Base-by-base conservation (phyloP, 208 protist genomes). In the Crithidia expoeki region DNA sequence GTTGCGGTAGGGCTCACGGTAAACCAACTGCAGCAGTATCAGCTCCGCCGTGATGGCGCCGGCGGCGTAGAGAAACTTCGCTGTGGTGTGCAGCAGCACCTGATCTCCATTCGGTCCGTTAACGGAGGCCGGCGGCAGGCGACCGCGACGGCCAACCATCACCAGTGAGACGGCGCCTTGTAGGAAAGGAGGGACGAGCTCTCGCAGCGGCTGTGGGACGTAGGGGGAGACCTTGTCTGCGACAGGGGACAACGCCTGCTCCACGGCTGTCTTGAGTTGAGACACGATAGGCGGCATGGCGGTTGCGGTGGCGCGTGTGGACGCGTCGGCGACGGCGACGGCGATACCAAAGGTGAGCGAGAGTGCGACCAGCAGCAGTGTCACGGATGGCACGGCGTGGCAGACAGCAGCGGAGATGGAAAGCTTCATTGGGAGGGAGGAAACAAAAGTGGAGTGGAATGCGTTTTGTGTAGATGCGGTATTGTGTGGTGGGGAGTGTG, bases 31-130 rank as follows among this genome's bases (percentile, higher is more conserved):
- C 9, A 94, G 49, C n/a, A 94, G 72, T 38, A 55, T 23, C 53
- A 90, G 42, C 74, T 90, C 73, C 16, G 70, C 74, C 28, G 57
- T 16, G 32, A 85, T 79, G 33, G 75, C 79, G 23, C 88, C 84
- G 19, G 82, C 47, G 10, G 81, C 75, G 63, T 84, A 86, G 38
- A 83, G 61, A n/a, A 89, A 81, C 77, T 94, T 91, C 5, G 65
- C 60, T 4, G 81, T 83, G 0, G 84, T 84, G 72, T 88, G 61
- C 34, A 68, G 56, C 27, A 56, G 38, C 27, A 79, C 56, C 17
- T 63, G 78, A 21, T 80, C 71, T 7, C 68, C 68, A 4, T 19
- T 34, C 5, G 68, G 1, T 28, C 68, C 68, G 51, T 58, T 67
- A 21, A 74, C 68, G 33, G 36, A 32, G 27, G 52, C 59, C 30